Percentiles rank a stretch among this genome's conserved stretches.
phyloP scores from a whole-genome alignment of 495 filamentous ascomycete species.

The Aspergillus bridgeri region DNA sequence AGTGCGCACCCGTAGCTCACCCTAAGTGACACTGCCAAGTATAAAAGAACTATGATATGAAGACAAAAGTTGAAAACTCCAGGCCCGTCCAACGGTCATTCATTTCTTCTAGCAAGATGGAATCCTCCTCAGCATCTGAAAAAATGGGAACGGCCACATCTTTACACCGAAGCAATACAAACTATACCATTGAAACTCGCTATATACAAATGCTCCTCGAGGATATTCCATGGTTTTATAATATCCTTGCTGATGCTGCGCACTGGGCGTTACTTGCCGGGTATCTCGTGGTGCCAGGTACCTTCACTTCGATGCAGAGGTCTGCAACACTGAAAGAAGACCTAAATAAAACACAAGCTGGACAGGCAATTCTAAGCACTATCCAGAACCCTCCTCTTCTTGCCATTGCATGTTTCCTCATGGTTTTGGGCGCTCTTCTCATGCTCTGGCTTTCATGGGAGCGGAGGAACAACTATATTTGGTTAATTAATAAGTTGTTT shows the following conservation, averaged over 20 bases:
- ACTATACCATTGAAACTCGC: slow-evolving; percentile 6
- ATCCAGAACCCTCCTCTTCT: slow-evolving; percentile 27
- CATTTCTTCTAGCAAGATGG: not conserved
- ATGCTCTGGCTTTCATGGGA: slow-evolving; percentile 18
- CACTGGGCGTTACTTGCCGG: slow-evolving; percentile 34
- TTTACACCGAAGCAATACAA: slow-evolving; percentile 2
- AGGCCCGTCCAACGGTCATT: too few species aligned
- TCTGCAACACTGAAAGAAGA: slow-evolving; percentile 10
- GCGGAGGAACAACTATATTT: slow-evolving; percentile 24
- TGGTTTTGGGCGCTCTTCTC: slow-evolving; percentile 12
- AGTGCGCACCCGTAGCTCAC: too few species aligned
- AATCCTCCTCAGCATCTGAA: not conserved
- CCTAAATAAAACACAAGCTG: slow-evolving; percentile 10
- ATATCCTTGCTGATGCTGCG: slow-evolving; percentile 10
- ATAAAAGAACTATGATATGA: too few species aligned
- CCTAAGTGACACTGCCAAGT: too few species aligned
- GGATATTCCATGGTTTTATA: slow-evolving; percentile 15
- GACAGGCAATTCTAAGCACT: slow-evolving; percentile 15
- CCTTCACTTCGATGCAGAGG: slow-evolving; percentile 31
- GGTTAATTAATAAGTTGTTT: slow-evolving; percentile 21
- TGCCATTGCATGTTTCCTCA: slow-evolving; percentile 20
- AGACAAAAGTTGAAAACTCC: too few species aligned
- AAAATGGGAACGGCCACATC: not conserved
- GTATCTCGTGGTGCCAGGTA: slow-evolving; percentile 36
- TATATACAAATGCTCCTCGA: slow-evolving; percentile 12